A percentile compares a stretch with the other conserved stretches of the same genome.
Evolutionary conservation across 306 rosid genomes (phyloP).

Genomic region (Cucurbita argyrosperma): DNA sequence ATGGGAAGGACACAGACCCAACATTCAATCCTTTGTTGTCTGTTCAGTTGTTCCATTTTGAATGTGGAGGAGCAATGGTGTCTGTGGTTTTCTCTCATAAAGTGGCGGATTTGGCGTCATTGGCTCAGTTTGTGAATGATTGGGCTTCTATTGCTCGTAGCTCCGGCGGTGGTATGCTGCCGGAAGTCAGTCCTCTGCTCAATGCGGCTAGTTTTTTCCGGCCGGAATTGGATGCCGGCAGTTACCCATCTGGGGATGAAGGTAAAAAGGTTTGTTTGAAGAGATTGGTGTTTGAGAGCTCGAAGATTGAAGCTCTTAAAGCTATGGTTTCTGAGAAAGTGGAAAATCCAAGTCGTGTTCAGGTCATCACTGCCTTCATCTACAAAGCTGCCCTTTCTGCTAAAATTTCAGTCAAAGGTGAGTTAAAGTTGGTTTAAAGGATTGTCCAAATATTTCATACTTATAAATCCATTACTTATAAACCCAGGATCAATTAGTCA

Average conservation of each 20-base stretch:
- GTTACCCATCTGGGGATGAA: neutral
- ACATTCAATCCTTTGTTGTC: conserved; percentile 5
- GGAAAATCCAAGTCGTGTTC: conserved; percentile 13
- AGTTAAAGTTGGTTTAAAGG: neutral
- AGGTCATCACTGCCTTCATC: conserved; percentile 13
- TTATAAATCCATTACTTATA: no score
- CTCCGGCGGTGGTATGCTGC: no score
- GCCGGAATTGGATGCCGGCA: neutral
- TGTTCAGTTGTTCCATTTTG: conserved; percentile 27
- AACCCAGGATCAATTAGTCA: no score
- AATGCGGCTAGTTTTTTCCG: neutral
- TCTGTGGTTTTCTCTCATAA: conserved; percentile 34
- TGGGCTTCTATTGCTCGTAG: conserved; percentile 30
- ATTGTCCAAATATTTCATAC: no score
- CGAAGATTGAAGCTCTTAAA: conserved; percentile 12
- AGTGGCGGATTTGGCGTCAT: conserved; percentile 22
- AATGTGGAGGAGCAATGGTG: conserved; percentile 33
- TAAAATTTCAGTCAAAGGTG: neutral
- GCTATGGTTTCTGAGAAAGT: neutral
- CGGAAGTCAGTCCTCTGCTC: neutral
- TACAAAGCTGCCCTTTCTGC: conserved; percentile 13
- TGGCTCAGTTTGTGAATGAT: conserved; percentile 21
- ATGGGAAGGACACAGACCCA: neutral
- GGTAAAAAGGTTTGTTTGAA: neutral
- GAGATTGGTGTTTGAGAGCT: conserved; percentile 14